A percentile compares a stretch with the other conserved stretches of the same genome.
These are phyloP conservation scores for Cercophora newfieldiana DNA, from an alignment of 495 filamentous ascomycete genomes.

Conservation along the genomic window DNA sequence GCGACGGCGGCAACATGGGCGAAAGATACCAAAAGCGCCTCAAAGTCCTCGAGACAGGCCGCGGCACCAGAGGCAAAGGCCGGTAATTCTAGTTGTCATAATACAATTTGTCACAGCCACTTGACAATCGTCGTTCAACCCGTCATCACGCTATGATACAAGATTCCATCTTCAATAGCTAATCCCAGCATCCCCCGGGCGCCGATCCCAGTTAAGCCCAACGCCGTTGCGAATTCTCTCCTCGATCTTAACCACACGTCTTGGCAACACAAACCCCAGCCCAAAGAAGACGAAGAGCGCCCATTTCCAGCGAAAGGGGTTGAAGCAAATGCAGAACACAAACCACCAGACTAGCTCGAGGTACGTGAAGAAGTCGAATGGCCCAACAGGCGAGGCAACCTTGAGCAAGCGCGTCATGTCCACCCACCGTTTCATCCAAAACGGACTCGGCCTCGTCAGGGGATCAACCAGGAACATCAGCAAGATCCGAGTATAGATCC, in stretches of 20 bases:
- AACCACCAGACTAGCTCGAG: constrained; percentile 85
- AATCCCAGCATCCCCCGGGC: neutral
- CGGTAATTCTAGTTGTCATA: constrained; percentile 11
- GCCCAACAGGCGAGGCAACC: constrained; percentile 61
- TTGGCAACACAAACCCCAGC: constrained; percentile 64
- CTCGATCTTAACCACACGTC: constrained; percentile 64
- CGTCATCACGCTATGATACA: neutral
- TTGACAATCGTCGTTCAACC: neutral
- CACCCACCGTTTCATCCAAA: constrained; percentile 84
- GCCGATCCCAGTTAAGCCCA: constrained; percentile 11
- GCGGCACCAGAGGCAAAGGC: constrained; percentile 54
- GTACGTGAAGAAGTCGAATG: constrained; percentile 89
- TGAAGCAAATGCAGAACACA: constrained; percentile 71
- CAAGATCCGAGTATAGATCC: constrained; percentile 81
- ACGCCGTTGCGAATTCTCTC: constrained; percentile 53
- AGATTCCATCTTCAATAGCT: too few relatives aligned
- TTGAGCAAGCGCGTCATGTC: constrained; percentile 80
- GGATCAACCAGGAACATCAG: constrained; percentile 85
- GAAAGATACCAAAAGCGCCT: constrained; percentile 72
- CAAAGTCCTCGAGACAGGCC: constrained; percentile 62
- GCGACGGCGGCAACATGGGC: constrained; percentile 56
- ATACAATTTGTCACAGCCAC: neutral
- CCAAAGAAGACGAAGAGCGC: constrained; percentile 78
- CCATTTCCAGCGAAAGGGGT: constrained; percentile 86
- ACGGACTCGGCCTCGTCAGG: constrained; percentile 65